A percentile compares a stretch with the other conserved stretches of the same genome.
Evolutionary conservation across 2,329 filamentous ascomycete genomes (phyloP).

Genomic region (Aspergillus sp.): DNA sequence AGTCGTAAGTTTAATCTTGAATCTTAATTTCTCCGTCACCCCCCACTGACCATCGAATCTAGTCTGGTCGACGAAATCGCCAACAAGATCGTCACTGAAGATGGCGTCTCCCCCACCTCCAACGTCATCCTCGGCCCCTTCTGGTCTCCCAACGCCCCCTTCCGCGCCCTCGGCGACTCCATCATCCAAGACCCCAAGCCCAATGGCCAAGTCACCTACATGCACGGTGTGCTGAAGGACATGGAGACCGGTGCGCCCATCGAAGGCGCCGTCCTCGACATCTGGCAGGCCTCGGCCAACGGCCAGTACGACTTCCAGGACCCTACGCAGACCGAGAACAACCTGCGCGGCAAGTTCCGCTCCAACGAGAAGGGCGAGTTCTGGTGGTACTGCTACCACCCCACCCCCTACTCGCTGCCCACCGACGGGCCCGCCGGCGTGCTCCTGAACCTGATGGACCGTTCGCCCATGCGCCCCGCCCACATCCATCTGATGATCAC

Average conservation of each 20-base stretch:
- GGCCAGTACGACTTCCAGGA: slow-evolving; percentile 77
- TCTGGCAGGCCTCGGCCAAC: slow-evolving; percentile 76
- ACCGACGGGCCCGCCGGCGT: slow-evolving; percentile 60
- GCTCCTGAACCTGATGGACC: slow-evolving; percentile 55
- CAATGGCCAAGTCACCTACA: slow-evolving; percentile 60
- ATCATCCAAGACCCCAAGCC: slow-evolving; percentile 64
- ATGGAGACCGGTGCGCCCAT: slow-evolving; percentile 66
- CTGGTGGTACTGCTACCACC: slow-evolving; percentile 74
- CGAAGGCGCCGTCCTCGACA: slow-evolving; percentile 68
- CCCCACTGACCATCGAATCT: no score
- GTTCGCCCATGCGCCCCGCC: slow-evolving; percentile 61
- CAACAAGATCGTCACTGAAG: slow-evolving; percentile 63
- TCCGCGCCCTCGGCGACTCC: slow-evolving; percentile 64
- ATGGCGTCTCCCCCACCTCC: slow-evolving; percentile 65
- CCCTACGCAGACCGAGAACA: slow-evolving; percentile 70
- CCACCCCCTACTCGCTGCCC: slow-evolving; percentile 70
- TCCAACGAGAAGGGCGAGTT: slow-evolving; percentile 65
- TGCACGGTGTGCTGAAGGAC: slow-evolving; percentile 69
- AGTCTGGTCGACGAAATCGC: slow-evolving; percentile 77
- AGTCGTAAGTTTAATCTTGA: slow-evolving; percentile 48
- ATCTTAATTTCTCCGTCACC: slow-evolving; percentile 25
- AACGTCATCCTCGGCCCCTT: slow-evolving; percentile 76
- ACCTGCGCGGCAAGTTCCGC: slow-evolving; percentile 74
- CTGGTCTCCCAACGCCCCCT: slow-evolving; percentile 73
- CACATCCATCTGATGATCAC: slow-evolving; percentile 61